phyloP scores from a whole-genome alignment of 2,329 filamentous ascomycete species.

The Hymenoscyphus infarciens region DNA sequence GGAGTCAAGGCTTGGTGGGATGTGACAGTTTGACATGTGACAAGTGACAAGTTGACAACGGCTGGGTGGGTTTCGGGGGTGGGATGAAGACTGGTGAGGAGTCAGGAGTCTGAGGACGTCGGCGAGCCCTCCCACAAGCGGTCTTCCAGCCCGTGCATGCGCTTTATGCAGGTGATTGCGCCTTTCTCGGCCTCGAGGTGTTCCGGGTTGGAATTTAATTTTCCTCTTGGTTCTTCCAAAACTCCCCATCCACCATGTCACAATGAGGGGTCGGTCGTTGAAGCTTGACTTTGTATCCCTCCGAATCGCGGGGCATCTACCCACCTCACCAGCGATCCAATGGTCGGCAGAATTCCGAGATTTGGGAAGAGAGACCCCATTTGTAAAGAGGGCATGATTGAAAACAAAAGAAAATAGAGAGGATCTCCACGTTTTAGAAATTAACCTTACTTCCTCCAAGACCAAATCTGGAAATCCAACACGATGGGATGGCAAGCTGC shows the following conservation, averaged over 20 bases:
- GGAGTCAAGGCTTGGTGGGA: no score
- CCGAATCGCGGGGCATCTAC: neutral
- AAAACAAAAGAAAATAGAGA: neutral
- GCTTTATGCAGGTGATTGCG: neutral
- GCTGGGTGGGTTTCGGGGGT: neutral
- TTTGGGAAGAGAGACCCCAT: neutral
- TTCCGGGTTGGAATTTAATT: neutral
- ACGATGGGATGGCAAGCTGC: neutral
- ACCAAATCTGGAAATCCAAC: neutral
- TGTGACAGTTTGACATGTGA: neutral
- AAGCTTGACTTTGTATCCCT: slow-evolving; percentile 1
- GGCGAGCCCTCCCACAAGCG: neutral
- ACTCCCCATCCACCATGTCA: neutral
- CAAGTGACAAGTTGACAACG: neutral
- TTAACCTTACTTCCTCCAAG: neutral
- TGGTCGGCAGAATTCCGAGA: neutral
- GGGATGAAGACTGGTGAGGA: neutral
- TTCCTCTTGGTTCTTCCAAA: neutral
- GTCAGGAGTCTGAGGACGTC: no score
- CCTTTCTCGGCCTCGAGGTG: neutral
- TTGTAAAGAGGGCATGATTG: neutral
- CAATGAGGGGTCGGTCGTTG: neutral
- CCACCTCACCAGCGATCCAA: neutral
- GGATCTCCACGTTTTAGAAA: neutral
- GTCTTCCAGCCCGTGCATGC: neutral